Percentiles rank a stretch among this genome's conserved stretches.
Evolutionary conservation across 495 filamentous ascomycete species (phyloP).

Genomic region (Aspergillus carlsbadensis): DNA sequence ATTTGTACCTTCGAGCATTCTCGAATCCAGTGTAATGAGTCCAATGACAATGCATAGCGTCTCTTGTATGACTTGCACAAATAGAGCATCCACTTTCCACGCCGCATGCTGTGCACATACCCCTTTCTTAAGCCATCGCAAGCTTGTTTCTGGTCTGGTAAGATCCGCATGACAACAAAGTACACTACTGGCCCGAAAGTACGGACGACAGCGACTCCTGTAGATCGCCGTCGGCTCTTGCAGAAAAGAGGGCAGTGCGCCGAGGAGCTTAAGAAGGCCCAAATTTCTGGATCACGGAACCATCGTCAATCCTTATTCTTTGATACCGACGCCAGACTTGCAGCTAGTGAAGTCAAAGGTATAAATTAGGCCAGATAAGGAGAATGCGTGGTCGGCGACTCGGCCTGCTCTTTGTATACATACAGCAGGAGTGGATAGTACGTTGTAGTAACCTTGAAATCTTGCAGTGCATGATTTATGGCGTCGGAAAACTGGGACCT

Average conservation of each 20-base stretch:
- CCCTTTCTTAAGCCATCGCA: too few relatives aligned
- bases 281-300: neutral
- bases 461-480: too few relatives aligned
- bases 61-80: neutral
- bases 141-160: too few relatives aligned
- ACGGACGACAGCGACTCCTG: neutral
- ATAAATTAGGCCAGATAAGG: neutral
- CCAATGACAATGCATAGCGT: neutral
- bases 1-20: neutral
- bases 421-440: neutral
- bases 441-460: neutral
- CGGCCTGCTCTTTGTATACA: neutral
- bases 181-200: neutral
- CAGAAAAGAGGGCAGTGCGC: neutral
- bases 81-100: too few relatives aligned
- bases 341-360: conserved; percentile 5
- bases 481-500: too few relatives aligned
- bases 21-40: neutral
- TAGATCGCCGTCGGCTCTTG: neutral
- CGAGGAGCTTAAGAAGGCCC: neutral
- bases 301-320: neutral
- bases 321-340: neutral
- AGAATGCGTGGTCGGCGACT: neutral
- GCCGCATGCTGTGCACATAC: too few relatives aligned
- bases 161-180: neutral